Evolutionary conservation across 768 basidiomycete species (phyloP), one percentile per base, ranked within the genome.

Genomic region (Suillus clintonianus): DNA sequence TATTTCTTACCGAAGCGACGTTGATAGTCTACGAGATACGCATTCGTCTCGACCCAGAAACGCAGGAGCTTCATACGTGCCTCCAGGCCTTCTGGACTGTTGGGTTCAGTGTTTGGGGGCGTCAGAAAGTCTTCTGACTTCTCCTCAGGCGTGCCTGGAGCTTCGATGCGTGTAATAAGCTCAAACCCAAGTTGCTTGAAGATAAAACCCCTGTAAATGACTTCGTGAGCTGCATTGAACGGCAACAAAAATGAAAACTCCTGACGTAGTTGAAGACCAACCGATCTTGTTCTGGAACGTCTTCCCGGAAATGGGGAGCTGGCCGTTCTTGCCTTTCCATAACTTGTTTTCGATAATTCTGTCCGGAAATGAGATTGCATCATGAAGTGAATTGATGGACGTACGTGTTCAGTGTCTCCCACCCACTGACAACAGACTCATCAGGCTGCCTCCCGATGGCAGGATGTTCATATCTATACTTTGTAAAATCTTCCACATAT

Each of bases 281-380:
- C 91, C 92, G 8, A 92, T 72, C 69, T 88, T 91, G 57, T 71
- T 72, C 70, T 84, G 82, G 70, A 93, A 92, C 2, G 79, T 81
- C 30, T 76, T 72, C 14, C 89, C 81, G 27, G 72, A 72, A 14
- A 89, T 81, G 17, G 85, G 85, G 14, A 27, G 27, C 27, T 27
- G 27, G 4, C 90, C 84, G 62, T 72, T 79, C 75, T 92, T 89
- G 39, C 86, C 86, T 69, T 81, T 86, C 90, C 90, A 93, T 27
- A 93, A 68, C 60, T 86, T 84, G 72, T 91, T 92, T 71, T 94
- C 88, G 42, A 94, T 77, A 62, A 91, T 84, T 63, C 92, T 92
- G 69, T 70, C 42, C 69, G 13, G 39, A 14, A 17, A 59, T 61
- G 22, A 30, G 47, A 27, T 27, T 9, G 24, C 13, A 30, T 37